phyloP scores from a whole-genome alignment of 768 basidiomycete species.

The Leccinum sublutescens region DNA sequence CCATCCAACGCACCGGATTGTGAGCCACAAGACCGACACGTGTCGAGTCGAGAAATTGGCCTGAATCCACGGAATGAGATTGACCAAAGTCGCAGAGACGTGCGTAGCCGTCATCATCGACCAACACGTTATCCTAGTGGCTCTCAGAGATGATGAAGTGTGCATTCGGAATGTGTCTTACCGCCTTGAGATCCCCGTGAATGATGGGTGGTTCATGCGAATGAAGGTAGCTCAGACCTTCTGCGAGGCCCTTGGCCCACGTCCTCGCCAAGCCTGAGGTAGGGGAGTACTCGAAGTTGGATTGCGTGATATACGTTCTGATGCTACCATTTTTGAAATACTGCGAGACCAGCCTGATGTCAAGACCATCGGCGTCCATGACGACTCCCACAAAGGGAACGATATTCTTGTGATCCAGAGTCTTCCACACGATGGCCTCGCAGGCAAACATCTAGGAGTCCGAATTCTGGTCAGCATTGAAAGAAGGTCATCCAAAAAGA shows the following conservation, averaged over 20 bases:
- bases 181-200: conserved; percentile 44
- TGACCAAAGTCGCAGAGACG: conserved; percentile 29
- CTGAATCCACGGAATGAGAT: conserved; percentile 25
- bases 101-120: conserved; percentile 15
- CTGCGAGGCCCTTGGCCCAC: conserved; percentile 18
- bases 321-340: conserved; percentile 25
- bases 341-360: conserved; percentile 24
- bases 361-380: not conserved
- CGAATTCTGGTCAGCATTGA: not conserved
- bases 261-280: conserved; percentile 1
- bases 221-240: conserved; percentile 27
- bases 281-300: not conserved
- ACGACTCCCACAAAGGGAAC: conserved; percentile 26
- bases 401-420: conserved; percentile 27
- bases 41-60: conserved; percentile 23
- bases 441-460: conserved; percentile 19
- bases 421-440: conserved; percentile 30
- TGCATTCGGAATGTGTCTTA: conserved; percentile 6
- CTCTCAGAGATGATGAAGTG: conserved; percentile 1
- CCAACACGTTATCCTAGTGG: conserved; percentile 25
- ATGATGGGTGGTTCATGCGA: conserved; percentile 29
- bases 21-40: conserved; percentile 14
- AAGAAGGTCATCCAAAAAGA: not conserved
- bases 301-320: conserved; percentile 1
- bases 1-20: conserved; percentile 24